A percentile compares a stretch with the other conserved stretches of the same genome.
These are phyloP conservation scores for Ceratobasidium theobromae DNA, from an alignment of 1,284 basidiomycete species.

Conservation along the genomic window DNA sequence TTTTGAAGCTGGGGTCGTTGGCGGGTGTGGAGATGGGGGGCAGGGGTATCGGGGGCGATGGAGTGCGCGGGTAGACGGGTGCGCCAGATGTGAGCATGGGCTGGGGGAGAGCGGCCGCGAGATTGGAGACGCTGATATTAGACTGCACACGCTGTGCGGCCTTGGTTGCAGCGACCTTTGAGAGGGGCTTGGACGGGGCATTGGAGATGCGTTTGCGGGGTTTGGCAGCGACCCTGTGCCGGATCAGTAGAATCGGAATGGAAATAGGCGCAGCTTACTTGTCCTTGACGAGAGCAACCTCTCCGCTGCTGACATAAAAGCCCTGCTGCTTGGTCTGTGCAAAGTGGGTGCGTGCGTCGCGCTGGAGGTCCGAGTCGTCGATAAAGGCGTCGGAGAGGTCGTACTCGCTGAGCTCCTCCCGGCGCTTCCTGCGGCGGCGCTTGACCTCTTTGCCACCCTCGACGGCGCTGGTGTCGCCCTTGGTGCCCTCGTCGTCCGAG, in stretches of 20 bases:
- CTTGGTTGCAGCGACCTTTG: constrained; percentile 18
- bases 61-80: constrained; percentile 23
- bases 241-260: background rate
- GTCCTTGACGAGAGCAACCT: constrained; percentile 81
- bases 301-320: constrained; percentile 87
- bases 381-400: constrained; percentile 93
- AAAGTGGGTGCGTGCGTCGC: constrained; percentile 88
- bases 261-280: constrained; percentile 44
- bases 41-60: constrained; percentile 2
- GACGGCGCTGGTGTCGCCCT: constrained; percentile 40
- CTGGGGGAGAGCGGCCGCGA: constrained; percentile 4
- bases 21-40: constrained; percentile 13
- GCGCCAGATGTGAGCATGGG: constrained; percentile 29
- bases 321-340: constrained; percentile 94
- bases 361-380: constrained; percentile 90
- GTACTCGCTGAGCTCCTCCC: constrained; percentile 68
- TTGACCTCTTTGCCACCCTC: constrained; percentile 38
- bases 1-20: constrained; percentile 17
- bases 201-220: constrained; percentile 17
- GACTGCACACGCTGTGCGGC: constrained; percentile 13
- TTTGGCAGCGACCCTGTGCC: constrained; percentile 9
- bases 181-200: constrained; percentile 12
- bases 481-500: constrained; percentile 49
- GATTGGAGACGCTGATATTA: constrained; percentile 5
- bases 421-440: constrained; percentile 53